Evolutionary conservation across 352 stramenopile genomes (phyloP).

Genomic region (Pelagophyceae sp.): DNA sequence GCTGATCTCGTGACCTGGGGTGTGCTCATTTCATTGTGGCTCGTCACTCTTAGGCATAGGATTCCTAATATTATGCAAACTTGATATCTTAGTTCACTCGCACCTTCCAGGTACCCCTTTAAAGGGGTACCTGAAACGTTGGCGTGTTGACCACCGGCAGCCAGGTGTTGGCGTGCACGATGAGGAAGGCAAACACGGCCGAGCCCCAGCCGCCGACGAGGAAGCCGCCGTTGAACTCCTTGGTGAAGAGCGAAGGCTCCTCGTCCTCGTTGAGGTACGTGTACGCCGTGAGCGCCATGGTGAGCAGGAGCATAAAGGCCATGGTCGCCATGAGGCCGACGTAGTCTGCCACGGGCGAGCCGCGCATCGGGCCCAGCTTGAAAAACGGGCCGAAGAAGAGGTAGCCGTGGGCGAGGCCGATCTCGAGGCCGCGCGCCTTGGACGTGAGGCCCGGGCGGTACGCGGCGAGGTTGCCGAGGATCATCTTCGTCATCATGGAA

Average conservation of each 20-base stretch:
- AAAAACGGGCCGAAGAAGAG: background rate
- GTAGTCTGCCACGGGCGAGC: background rate
- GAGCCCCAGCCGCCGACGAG: background rate
- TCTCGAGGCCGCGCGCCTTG: background rate
- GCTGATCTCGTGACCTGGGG: too few species aligned
- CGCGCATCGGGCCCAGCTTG: background rate
- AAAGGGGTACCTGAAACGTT: background rate
- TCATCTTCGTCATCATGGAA: background rate
- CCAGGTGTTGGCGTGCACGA: background rate
- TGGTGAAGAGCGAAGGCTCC: background rate
- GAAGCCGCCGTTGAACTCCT: background rate
- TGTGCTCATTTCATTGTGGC: too few species aligned
- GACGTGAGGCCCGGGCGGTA: background rate
- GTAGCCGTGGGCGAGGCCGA: background rate
- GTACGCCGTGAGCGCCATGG: background rate
- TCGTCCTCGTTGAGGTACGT: background rate
- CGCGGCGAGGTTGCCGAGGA: background rate
- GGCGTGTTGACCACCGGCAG: background rate
- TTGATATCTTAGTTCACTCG: too few species aligned
- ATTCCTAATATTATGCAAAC: too few species aligned
- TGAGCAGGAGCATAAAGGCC: background rate
- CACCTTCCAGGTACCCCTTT: too few species aligned
- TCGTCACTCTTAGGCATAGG: too few species aligned
- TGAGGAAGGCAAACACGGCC: background rate
- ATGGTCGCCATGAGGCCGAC: background rate